phyloP scores from a whole-genome alignment of 148 eudicot species.

The Rhododendron ferrugineum region DNA sequence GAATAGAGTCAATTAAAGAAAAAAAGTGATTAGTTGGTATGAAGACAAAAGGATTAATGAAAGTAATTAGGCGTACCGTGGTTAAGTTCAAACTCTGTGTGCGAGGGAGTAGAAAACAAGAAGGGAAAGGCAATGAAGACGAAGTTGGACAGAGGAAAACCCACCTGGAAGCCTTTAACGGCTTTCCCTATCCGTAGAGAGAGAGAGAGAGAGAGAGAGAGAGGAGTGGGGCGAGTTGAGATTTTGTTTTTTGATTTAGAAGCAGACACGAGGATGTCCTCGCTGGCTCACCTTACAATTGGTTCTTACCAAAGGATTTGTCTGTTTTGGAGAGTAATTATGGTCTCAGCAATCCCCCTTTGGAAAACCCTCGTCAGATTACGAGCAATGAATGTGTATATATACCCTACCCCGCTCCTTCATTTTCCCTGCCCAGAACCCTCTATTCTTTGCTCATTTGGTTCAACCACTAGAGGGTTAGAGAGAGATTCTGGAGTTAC shows the following conservation, averaged over 20 bases:
- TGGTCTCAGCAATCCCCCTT: background rate
- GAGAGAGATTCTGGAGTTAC: background rate
- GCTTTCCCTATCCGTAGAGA: background rate
- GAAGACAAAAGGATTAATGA: background rate
- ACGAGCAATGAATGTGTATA: background rate
- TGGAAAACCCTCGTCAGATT: background rate
- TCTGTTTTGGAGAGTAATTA: slow-evolving; percentile 6
- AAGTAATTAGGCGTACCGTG: background rate
- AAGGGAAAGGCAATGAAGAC: background rate
- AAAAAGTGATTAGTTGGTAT: background rate
- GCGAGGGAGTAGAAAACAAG: background rate
- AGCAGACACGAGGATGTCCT: slow-evolving; percentile 1
- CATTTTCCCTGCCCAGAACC: background rate
- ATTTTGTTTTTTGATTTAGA: background rate
- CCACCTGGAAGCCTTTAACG: background rate
- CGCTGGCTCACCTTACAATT: slow-evolving; percentile 1
- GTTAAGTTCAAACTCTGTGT: background rate
- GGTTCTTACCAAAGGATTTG: background rate
- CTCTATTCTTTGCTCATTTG: background rate
- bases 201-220: background rate
- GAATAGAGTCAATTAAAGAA: background rate
- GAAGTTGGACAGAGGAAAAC: background rate
- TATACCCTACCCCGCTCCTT: background rate
- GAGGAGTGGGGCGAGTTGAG: background rate
- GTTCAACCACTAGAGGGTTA: background rate